A percentile compares a stretch with the other conserved stretches of the same genome.
These are phyloP conservation scores for Yarrowia alimentaria DNA, from an alignment of 805 yeast genomes.

Conservation along the genomic window DNA sequence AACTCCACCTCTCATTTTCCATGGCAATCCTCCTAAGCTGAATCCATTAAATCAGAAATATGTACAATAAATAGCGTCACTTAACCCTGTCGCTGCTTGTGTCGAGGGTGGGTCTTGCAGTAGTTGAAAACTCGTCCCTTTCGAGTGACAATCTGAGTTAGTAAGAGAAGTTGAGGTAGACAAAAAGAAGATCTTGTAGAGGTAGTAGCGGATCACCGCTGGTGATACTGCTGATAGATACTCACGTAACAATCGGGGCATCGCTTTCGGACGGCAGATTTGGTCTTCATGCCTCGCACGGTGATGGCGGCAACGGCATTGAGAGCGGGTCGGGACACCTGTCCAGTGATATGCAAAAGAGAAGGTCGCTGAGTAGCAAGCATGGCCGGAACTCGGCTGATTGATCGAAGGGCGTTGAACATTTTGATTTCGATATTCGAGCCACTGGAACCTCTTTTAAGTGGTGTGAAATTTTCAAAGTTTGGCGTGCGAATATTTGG, in stretches of 20 bases:
- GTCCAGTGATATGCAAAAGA: slow-evolving; percentile 8
- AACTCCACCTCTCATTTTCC: too few relatives aligned
- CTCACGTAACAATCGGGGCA: slow-evolving; percentile 79
- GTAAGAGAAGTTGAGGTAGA: too few relatives aligned
- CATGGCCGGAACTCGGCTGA: slow-evolving; percentile 28
- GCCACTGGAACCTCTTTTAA: slow-evolving; percentile 15
- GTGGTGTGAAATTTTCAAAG: slow-evolving; percentile 23
- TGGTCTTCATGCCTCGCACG: slow-evolving; percentile 79
- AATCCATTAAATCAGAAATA: slow-evolving; percentile 15
- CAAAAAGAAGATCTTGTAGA: too few relatives aligned
- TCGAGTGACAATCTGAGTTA: slow-evolving; percentile 71
- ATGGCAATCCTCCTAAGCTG: too few relatives aligned
- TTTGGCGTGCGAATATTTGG: not conserved
- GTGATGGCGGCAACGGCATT: slow-evolving; percentile 22
- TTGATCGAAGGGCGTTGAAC: slow-evolving; percentile 25
- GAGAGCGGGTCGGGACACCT: slow-evolving; percentile 26
- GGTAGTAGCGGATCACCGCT: too few relatives aligned
- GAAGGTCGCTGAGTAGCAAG: slow-evolving; percentile 22
- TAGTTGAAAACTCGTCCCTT: slow-evolving; percentile 92
- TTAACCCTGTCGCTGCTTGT: slow-evolving; percentile 79
- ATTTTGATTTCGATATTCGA: slow-evolving; percentile 1
- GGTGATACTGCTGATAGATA: slow-evolving; percentile 27
- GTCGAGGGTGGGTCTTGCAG: slow-evolving; percentile 90
- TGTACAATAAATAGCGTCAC: slow-evolving; percentile 23
- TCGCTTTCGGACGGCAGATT: slow-evolving; percentile 89